Evolutionary conservation across 2,329 filamentous ascomycete genomes (phyloP).

Genomic region (Pestalotiopsis sp.): DNA sequence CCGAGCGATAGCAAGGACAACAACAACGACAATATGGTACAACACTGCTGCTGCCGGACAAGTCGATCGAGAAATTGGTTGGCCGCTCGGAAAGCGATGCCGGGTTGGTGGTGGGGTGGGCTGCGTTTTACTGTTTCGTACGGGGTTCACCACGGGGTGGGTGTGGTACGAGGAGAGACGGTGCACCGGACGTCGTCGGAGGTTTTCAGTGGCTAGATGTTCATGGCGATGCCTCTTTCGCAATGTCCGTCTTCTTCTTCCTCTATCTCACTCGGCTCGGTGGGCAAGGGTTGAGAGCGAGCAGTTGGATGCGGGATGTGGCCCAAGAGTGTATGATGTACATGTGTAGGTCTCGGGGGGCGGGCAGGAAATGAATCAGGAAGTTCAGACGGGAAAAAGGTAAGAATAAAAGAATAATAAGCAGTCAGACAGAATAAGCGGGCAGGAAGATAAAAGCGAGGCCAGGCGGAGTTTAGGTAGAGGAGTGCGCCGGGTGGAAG

Average conservation of each 20-base stretch:
- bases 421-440: background rate
- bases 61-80: background rate
- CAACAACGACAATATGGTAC: background rate
- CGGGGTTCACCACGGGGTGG: background rate
- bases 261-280: background rate
- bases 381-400: background rate
- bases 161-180: background rate
- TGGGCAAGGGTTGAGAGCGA: background rate
- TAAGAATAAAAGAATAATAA: background rate
- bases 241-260: background rate
- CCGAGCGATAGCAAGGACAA: background rate
- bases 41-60: background rate
- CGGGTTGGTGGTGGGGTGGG: background rate
- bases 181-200: background rate
- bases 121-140: background rate
- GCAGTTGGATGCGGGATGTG: background rate
- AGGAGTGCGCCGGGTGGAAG: background rate
- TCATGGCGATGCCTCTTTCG: background rate
- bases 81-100: background rate
- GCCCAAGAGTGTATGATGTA: background rate
- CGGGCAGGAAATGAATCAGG: background rate
- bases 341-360: background rate
- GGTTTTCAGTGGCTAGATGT: background rate
- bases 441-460: background rate
- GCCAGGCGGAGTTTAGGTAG: background rate